Percentiles rank a stretch among this genome's conserved stretches.
Conservation (phyloP, 2,329 filamentous ascomycete genomes). For the Ilyonectria destructans region DNA sequence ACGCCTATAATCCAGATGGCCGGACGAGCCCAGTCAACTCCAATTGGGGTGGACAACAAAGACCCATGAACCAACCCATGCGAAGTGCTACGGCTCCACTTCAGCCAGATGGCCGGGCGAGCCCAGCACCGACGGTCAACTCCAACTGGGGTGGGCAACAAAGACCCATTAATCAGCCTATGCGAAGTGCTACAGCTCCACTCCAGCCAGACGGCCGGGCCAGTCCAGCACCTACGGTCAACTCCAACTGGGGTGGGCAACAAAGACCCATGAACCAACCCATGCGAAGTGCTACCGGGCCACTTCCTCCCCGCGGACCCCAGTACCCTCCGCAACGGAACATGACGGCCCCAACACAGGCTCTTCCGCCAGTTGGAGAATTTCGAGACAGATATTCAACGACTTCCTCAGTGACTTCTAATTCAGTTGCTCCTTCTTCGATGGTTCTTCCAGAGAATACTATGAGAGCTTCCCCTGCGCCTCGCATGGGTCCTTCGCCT, state of each 20-base stretch:
- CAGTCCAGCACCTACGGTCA: constrained; percentile 53
- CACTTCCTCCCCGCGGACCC: constrained; percentile 53
- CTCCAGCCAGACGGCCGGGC: constrained; percentile 31
- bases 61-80: constrained; percentile 47
- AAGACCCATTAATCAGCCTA: constrained; percentile 47
- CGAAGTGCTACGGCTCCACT: constrained; percentile 61
- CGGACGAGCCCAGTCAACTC: constrained; percentile 40
- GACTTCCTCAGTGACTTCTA: constrained; percentile 24
- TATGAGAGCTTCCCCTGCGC: constrained; percentile 16
- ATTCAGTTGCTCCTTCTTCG: constrained; percentile 8
- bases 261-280: constrained; percentile 48
- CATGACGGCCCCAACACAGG: constrained; percentile 62
- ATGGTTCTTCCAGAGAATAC: constrained; percentile 37
- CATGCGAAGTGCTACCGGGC: constrained; percentile 60
- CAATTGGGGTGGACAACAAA: constrained; percentile 43
- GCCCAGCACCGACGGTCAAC: constrained; percentile 53
- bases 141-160: constrained; percentile 45
- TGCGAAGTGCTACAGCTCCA: constrained; percentile 57
- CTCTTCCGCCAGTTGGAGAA: constrained; percentile 48
- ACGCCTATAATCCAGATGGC: constrained; percentile 52
- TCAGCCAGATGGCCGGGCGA: constrained; percentile 40
- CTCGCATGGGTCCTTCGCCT: constrained; percentile 31
- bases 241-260: constrained; percentile 44
- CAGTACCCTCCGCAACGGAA: constrained; percentile 61
- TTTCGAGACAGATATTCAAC: constrained; percentile 50